A percentile compares a stretch with the other conserved stretches of the same genome.
Evolutionary conservation across 1,284 basidiomycete genomes (phyloP).

Genomic region (Fomitopsis pinicola): DNA sequence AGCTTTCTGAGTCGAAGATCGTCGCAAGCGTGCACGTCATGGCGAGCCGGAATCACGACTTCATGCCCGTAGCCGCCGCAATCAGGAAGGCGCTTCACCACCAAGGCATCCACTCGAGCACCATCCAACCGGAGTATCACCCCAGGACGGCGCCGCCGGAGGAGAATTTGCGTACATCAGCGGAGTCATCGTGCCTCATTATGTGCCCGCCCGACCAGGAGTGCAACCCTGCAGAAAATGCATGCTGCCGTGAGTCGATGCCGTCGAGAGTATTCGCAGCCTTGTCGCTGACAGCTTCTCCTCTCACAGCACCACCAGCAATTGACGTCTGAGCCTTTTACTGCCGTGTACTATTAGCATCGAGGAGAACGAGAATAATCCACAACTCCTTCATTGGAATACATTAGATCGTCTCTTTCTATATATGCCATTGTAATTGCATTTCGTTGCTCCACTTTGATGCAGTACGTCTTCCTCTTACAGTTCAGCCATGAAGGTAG

Average conservation of each 20-base stretch:
- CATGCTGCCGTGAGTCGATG: conserved; percentile 72
- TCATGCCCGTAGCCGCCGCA: conserved; percentile 85
- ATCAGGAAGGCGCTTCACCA: conserved; percentile 84
- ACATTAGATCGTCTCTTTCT: conserved; percentile 1
- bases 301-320: conserved; percentile 42
- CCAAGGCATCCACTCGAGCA: conserved; percentile 92
- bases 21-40: conserved; percentile 96
- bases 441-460: not conserved
- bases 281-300: not conserved
- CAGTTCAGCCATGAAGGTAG: conserved; percentile 51
- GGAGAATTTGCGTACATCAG: conserved; percentile 37
- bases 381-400: not conserved
- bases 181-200: conserved; percentile 34
- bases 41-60: conserved; percentile 76
- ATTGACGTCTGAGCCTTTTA: conserved; percentile 29
- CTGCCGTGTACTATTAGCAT: not conserved
- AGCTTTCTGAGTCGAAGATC: conserved; percentile 83
- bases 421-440: not conserved
- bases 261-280: not conserved
- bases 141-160: conserved; percentile 36
- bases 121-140: conserved; percentile 83
- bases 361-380: not conserved
- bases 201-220: conserved; percentile 55
- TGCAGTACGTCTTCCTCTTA: conserved; percentile 6
- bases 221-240: conserved; percentile 66